Conservation (phyloP, 2,329 filamentous ascomycete genomes). For the Colletotrichum scovillei region DNA sequence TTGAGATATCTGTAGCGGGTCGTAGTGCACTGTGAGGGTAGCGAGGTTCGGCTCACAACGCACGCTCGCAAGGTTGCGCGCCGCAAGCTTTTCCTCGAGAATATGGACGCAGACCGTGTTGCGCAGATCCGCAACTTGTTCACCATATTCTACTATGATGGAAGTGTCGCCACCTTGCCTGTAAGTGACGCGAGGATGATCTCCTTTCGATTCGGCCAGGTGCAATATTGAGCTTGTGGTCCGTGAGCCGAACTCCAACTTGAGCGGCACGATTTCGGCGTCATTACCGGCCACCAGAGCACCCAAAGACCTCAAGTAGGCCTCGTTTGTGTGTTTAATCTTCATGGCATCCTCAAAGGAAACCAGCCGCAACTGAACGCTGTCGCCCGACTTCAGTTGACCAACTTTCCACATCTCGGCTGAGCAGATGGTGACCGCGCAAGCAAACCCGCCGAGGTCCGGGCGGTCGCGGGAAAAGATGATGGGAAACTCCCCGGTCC, state of each 20-base stretch:
- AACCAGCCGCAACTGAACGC: not conserved
- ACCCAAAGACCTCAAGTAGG: not conserved
- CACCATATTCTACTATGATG: slow-evolving; percentile 67
- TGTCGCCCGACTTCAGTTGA: slow-evolving; percentile 46
- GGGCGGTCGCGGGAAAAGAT: slow-evolving; percentile 49
- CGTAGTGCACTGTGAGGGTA: slow-evolving; percentile 38
- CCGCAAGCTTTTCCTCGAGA: slow-evolving; percentile 29
- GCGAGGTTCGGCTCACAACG: slow-evolving; percentile 36
- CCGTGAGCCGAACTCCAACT: not conserved
- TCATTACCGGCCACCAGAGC: not conserved
- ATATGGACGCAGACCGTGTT: slow-evolving; percentile 51
- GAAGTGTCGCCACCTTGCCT: slow-evolving; percentile 60
- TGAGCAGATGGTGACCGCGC: slow-evolving; percentile 43
- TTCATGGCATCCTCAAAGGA: slow-evolving; percentile 12
- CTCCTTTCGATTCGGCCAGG: slow-evolving; percentile 41
- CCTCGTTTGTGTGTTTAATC: not conserved
- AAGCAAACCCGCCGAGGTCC: slow-evolving; percentile 46
- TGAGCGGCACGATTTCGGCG: not conserved
- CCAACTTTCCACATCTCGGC: slow-evolving; percentile 51
- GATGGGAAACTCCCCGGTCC: slow-evolving; percentile 47
- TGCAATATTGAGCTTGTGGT: slow-evolving; percentile 34
- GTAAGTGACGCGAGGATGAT: slow-evolving; percentile 52
- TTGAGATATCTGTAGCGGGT: slow-evolving; percentile 29
- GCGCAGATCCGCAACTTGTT: slow-evolving; percentile 64
- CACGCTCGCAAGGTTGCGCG: slow-evolving; percentile 18